Evolutionary conservation across 1,284 basidiomycete species (phyloP).

Genomic region (Cerioporus squamosus): DNA sequence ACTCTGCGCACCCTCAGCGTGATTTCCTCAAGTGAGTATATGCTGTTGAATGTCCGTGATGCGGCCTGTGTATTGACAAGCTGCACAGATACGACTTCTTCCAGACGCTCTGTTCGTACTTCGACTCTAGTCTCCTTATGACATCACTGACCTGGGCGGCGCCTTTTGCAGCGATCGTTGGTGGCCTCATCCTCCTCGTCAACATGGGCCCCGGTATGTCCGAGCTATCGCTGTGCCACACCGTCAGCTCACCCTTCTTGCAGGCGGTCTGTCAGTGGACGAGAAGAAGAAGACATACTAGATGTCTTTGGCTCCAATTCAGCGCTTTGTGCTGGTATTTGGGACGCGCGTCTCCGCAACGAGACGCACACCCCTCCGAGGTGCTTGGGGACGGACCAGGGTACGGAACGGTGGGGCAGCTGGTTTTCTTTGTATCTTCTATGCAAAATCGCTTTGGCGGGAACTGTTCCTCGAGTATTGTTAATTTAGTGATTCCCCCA

Average conservation of each 20-base stretch:
- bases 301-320: slow-evolving; percentile 5
- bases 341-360: background rate
- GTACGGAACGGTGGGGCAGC: slow-evolving; percentile 19
- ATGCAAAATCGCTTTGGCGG: slow-evolving; percentile 18
- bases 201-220: slow-evolving; percentile 92
- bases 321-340: background rate
- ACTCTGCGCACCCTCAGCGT: slow-evolving; percentile 90
- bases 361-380: slow-evolving; percentile 4
- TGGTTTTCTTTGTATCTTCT: slow-evolving; percentile 24
- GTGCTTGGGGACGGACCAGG: slow-evolving; percentile 7
- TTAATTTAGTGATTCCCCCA: slow-evolving; percentile 22
- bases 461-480: slow-evolving; percentile 12
- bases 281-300: slow-evolving; percentile 98
- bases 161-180: slow-evolving; percentile 81
- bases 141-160: slow-evolving; percentile 3
- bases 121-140: background rate
- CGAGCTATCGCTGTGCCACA: background rate
- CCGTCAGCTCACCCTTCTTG: slow-evolving; percentile 1
- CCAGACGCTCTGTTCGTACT: slow-evolving; percentile 86
- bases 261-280: slow-evolving; percentile 94
- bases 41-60: no score
- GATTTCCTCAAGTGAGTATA: slow-evolving; percentile 91
- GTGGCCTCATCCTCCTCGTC: slow-evolving; percentile 94
- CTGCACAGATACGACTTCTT: slow-evolving; percentile 83
- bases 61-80: slow-evolving; percentile 9